phyloP scores from a whole-genome alignment of 306 rosid species.

The Pterocarpus macrocarpus region DNA sequence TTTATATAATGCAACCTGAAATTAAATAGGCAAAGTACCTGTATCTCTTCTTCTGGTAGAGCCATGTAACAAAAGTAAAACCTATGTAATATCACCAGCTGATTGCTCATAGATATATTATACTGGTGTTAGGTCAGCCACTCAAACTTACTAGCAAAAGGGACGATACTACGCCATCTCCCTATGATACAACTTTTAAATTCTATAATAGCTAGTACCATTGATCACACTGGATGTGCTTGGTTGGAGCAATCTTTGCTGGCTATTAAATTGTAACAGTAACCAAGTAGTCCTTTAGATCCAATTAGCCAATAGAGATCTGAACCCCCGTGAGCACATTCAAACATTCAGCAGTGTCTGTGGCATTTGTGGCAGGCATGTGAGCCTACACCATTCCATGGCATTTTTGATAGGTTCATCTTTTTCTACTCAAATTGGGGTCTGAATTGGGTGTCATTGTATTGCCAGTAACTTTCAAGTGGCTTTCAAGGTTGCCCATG shows the following conservation, averaged over 20 bases:
- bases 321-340: not conserved
- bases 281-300: constrained; percentile 15
- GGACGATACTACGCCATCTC: not conserved
- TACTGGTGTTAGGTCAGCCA: not conserved
- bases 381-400: constrained; percentile 36
- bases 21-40: not conserved
- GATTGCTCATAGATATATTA: not conserved
- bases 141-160: not conserved
- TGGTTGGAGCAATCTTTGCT: not conserved
- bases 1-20: not conserved
- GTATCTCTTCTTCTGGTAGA: not conserved
- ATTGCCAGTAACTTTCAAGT: constrained; percentile 10
- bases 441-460: not conserved
- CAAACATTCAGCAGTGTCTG: constrained; percentile 14
- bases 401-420: not conserved
- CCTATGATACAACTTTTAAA: not conserved
- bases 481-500: constrained; percentile 10
- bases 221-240: constrained; percentile 3
- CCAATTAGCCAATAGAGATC: not conserved
- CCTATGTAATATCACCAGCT: constrained; percentile 15
- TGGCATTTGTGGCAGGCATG: constrained; percentile 32
- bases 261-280: constrained; percentile 28
- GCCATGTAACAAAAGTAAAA: constrained; percentile 3
- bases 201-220: not conserved
- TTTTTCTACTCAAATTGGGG: not conserved